Evolutionary conservation across 257 asterid species (phyloP).

Genomic region (Fraxinus excelsior): DNA sequence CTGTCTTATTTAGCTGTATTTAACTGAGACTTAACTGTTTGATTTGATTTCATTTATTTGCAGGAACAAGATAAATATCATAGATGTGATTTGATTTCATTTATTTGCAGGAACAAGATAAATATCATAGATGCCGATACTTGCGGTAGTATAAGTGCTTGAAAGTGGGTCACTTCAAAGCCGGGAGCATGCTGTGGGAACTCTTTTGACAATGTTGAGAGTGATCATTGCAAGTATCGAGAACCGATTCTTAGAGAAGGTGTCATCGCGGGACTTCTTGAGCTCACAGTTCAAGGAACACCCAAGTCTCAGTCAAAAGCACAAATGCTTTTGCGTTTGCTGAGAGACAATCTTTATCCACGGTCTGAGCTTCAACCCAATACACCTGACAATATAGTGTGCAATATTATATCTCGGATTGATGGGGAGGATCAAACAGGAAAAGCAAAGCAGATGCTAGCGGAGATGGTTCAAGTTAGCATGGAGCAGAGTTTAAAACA

Average conservation of each 20-base stretch:
- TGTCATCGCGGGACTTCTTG: conserved; percentile 91
- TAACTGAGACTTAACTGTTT: conserved; percentile 1
- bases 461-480: conserved; percentile 97
- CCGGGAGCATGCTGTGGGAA: conserved; percentile 89
- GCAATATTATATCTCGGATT: conserved; percentile 71
- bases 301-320: conserved; percentile 75
- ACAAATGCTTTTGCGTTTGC: conserved; percentile 58
- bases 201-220: conserved; percentile 74
- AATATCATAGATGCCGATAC: too few relatives aligned
- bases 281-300: conserved; percentile 91
- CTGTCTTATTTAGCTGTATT: background rate
- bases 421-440: conserved; percentile 78
- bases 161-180: conserved; percentile 78
- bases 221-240: conserved; percentile 68
- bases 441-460: conserved; percentile 84
- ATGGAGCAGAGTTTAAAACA: conserved; percentile 93
- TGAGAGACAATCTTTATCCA: conserved; percentile 82
- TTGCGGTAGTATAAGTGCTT: conserved; percentile 83
- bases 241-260: conserved; percentile 91
- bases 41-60: conserved; percentile 5
- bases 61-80: conserved; percentile 82
- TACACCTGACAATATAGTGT: conserved; percentile 72
- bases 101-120: conserved; percentile 74
- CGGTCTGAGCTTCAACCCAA: conserved; percentile 75
- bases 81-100: conserved; percentile 25